Base-by-base conservation (phyloP, 345 rosid species). In the Lumnitzera racemosa region DNA sequence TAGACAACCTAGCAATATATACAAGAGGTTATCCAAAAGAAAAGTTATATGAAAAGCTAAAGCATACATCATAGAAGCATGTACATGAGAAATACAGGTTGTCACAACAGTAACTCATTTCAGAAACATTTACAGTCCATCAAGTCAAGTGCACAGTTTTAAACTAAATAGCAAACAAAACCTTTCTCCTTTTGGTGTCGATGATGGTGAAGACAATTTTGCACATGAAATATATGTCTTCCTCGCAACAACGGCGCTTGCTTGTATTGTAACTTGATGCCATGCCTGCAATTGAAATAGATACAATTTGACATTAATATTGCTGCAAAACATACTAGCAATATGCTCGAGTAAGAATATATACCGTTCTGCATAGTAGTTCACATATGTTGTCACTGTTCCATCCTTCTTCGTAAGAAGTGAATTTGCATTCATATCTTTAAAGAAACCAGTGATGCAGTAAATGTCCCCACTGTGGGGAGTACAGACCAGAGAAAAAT, bases 401-500 rank as follows among this genome's bases (percentile, higher is more conserved):
- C 89, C 82, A 68, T 78, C 65, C 61, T 80, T 77, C 64, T 53
- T 61, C 24, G 10, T 74, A 70, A 90, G 29, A 48, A 49, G 29
- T 3, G 99, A 90, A 56, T 77, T 78, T 14, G 78, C 83, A 50
- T 83, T 63, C 67, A 87, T 36, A 61, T 79, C 57, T n/a, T 80
- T 61, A 23, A 64, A 74, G 66, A 73, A 20, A 13, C 81, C 90
- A 3, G 64, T 62, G 36, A 86, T 71, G 67, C 83, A 87, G 68
- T 90, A 94, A 16, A 83, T 17, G 0, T 47, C 56, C 51, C 83
- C 87, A 51, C 73, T 94, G 60, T 94, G 96, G 5, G 99, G 96
- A 1, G 99, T 84, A 72, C 15, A 79, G 24, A 88, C 87, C 74
- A 94, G 62, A 13, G 90, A 86, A 65, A 86, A 71, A 66, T 70